These are phyloP conservation scores for Pseudocercospora musae DNA, from an alignment of 2,329 filamentous ascomycete genomes.

Conservation along the genomic window DNA sequence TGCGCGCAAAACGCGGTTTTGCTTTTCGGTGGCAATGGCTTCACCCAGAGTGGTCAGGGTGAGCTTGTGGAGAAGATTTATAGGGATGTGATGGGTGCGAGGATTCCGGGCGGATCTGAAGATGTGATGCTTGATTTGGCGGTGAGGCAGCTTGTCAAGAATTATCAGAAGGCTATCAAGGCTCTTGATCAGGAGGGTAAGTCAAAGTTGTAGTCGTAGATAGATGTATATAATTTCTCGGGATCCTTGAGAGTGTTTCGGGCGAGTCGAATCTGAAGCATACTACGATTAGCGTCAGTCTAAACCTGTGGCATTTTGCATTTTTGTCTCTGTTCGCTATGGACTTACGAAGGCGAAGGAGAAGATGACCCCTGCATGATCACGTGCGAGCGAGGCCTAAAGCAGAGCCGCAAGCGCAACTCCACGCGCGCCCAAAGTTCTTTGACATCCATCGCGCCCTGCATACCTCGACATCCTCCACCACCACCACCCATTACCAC, in stretches of 20 bases:
- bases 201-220: constrained; percentile 42
- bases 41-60: constrained; percentile 65
- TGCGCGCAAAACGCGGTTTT: constrained; percentile 66
- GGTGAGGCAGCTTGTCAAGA: constrained; percentile 66
- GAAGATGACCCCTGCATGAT: neutral
- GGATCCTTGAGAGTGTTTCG: no score
- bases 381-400: neutral
- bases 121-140: constrained; percentile 68
- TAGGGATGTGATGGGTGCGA: constrained; percentile 13
- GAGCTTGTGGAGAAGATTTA: constrained; percentile 64
- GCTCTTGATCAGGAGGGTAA: constrained; percentile 43
- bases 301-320: no score
- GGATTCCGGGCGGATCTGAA: constrained; percentile 58
- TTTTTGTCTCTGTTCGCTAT: no score
- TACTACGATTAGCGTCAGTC: neutral
- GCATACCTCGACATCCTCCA: constrained; percentile 5
- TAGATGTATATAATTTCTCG: no score
- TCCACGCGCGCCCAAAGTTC: neutral
- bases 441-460: neutral
- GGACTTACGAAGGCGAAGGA: no score
- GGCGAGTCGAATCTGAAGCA: no score
- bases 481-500: neutral
- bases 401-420: neutral
- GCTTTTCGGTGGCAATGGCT: constrained; percentile 68
- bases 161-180: constrained; percentile 58